Conservation (phyloP, 306 rosid species). For the Cotoneaster glaucophyllus region DNA sequence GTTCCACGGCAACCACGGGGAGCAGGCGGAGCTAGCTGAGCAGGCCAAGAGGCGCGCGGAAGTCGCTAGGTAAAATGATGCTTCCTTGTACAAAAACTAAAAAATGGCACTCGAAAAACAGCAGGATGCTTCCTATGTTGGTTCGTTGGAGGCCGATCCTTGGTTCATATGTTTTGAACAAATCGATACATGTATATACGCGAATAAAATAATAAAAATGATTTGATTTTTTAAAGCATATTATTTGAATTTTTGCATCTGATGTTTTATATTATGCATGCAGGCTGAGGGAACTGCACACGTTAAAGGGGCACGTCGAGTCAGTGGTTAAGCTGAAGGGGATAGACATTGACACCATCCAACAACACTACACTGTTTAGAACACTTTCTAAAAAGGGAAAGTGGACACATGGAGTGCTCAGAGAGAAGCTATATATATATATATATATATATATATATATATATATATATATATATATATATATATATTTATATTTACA, state of each 20-base stretch:
- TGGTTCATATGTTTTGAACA: too few relatives aligned
- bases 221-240: too few relatives aligned
- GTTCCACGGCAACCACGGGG: slow-evolving; percentile 25
- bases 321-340: slow-evolving; percentile 80
- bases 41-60: slow-evolving; percentile 85
- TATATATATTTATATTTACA: neutral
- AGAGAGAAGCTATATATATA: neutral
- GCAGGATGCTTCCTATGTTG: neutral
- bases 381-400: neutral
- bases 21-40: slow-evolving; percentile 61
- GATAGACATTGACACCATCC: slow-evolving; percentile 52
- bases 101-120: neutral
- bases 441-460: neutral
- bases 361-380: slow-evolving; percentile 31
- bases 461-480: neutral
- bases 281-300: slow-evolving; percentile 76
- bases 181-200: too few relatives aligned
- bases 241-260: too few relatives aligned
- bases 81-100: too few relatives aligned
- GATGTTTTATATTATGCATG: slow-evolving; percentile 3
- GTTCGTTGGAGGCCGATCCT: neutral
- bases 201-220: too few relatives aligned
- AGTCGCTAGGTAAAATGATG: slow-evolving; percentile 53
- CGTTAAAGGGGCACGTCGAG: slow-evolving; percentile 76
- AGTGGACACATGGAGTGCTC: neutral